Base-by-base conservation (phyloP, 1,284 basidiomycete genomes). In the Salmacisia buchloeana region DNA sequence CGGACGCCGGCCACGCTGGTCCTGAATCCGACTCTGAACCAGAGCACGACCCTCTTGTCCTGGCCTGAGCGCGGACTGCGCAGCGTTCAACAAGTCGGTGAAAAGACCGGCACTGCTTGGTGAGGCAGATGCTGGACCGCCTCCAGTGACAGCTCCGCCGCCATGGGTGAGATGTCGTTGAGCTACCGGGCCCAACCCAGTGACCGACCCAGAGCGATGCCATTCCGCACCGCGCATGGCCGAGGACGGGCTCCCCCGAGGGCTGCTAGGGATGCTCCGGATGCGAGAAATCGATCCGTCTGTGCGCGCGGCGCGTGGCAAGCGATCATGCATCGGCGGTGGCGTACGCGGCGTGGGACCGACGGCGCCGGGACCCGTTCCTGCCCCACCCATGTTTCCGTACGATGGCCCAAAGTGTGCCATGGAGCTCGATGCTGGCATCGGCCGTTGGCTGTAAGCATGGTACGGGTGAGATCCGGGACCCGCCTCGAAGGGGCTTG, bases 21-120 rank as follows among this genome's bases (percentile, higher is more conserved):
- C 41, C 23, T 49, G 49, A 33, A 54, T 54, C 27, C 49, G 49
- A 54, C 49, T 54, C 29, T 54, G 49, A 18, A 54, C 49, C 27
- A 54, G 13, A 10, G 49, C 49, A 6, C 49, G 25, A 18, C 49
- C 49, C 15, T 54, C 49, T 33, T 54, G 49, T n/a, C 49, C 49
- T 33, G 49, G 49, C 21, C 49, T 27, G 49, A 54, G 27, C 15
- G 49, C 49, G 13, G 49, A 33, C 21, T 54, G 49, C 0, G 49
- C 49, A 1, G 49, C 49, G 34, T 54, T 25, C 49, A 54, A 31
- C 49, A 54, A 33, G 49, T 54, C 49, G 6, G 18, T 7, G 10
- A 43, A 18, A n/a, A n/a, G n/a, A n/a, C n/a, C n/a, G n/a, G n/a
- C n/a, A n/a, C n/a, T n/a, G n/a, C n/a, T n/a, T n/a, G n/a, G n/a